These are phyloP conservation scores for Dothideomycetes sp. DNA, from an alignment of 2,329 filamentous ascomycete genomes.

Conservation along the genomic window DNA sequence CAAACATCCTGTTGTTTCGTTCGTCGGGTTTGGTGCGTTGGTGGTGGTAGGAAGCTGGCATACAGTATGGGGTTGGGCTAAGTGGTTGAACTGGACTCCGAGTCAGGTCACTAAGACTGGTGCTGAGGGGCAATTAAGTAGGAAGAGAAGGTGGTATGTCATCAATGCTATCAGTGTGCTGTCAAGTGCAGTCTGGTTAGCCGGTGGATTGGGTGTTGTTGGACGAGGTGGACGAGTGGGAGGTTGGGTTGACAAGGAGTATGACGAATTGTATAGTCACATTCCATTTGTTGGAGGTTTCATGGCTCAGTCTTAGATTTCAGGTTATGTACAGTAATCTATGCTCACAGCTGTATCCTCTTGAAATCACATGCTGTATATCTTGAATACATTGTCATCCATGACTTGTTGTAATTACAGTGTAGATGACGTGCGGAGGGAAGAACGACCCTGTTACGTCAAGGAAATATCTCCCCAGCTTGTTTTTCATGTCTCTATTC, in stretches of 20 bases:
- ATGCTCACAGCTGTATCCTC: too few species aligned
- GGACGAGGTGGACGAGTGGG: slow-evolving; percentile 58
- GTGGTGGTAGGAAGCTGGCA: slow-evolving; percentile 63
- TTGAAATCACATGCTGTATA: too few species aligned
- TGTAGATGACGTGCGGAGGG: too few species aligned
- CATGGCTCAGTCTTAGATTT: slow-evolving; percentile 22
- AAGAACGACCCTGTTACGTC: too few species aligned
- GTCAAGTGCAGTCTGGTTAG: slow-evolving; percentile 64
- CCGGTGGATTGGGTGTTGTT: slow-evolving; percentile 69
- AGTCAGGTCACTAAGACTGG: slow-evolving; percentile 42
- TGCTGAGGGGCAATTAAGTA: slow-evolving; percentile 41
- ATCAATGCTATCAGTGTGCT: slow-evolving; percentile 57
- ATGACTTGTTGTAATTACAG: too few species aligned
- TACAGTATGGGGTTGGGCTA: slow-evolving; percentile 76
- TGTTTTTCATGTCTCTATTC: too few species aligned
- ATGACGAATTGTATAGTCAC: slow-evolving; percentile 62
- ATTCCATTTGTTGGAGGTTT: slow-evolving; percentile 49
- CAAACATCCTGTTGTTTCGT: slow-evolving; percentile 57
- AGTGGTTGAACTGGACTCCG: slow-evolving; percentile 63
- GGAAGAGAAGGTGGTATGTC: slow-evolving; percentile 59
- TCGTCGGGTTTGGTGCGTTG: slow-evolving; percentile 59
- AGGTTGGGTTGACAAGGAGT: slow-evolving; percentile 73
- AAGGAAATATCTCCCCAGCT: too few species aligned
- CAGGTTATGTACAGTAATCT: too few species aligned
- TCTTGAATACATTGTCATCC: too few species aligned